Base-by-base conservation (phyloP, 192 early-diverging fungal species). In the Jimgerdemannia flammicorona region DNA sequence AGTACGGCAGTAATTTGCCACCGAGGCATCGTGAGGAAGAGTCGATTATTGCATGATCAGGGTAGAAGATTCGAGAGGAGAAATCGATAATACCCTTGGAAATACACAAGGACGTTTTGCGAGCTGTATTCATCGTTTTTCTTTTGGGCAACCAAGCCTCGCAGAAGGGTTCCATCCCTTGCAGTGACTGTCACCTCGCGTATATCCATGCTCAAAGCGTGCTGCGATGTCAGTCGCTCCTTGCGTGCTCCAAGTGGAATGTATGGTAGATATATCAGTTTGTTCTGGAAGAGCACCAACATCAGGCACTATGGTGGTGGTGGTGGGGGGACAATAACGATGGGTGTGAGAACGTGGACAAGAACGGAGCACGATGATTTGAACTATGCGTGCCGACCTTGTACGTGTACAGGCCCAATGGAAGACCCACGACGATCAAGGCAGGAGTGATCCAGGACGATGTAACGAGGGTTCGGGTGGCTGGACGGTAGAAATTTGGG, bases 221-320 rank as follows among this genome's bases (percentile, higher is more conserved):
- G 41, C n/a, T 59, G 8, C 14, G 49, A 59, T 59, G 40, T 71
- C 41, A 64, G 70, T 63, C 40, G 19, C 4, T 75, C 49, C 11
- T 77, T 70, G 17, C 84, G 81, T 19, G 77, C 68, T 9, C 79
- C 84, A 8, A 67, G 67, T 20, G 84, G 84, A 42, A 83, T 18
- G 17, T 76, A 81, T 6, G 77, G 73, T 75, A 85, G 71, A 70
- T 85, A 85, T 64, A 85, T 76, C 59, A 85, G 77, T 64, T 85
- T 81, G 64, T 78, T 83, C 66, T 85, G 84, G 40, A 83, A 85
- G 17, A 77, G 44, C 3, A 83, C 67, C 67, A 85, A 66, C 74
- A 80, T 74, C 8, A 79, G 64, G 44, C 81, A 83, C 78, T 85
- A 71, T 39, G 29, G 29, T 29, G 29, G 29, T 29, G 29, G 29